A percentile compares a stretch with the other conserved stretches of the same genome.
Conservation (phyloP, 495 filamentous ascomycete species). For the Aspergillus carlsbadensis region DNA sequence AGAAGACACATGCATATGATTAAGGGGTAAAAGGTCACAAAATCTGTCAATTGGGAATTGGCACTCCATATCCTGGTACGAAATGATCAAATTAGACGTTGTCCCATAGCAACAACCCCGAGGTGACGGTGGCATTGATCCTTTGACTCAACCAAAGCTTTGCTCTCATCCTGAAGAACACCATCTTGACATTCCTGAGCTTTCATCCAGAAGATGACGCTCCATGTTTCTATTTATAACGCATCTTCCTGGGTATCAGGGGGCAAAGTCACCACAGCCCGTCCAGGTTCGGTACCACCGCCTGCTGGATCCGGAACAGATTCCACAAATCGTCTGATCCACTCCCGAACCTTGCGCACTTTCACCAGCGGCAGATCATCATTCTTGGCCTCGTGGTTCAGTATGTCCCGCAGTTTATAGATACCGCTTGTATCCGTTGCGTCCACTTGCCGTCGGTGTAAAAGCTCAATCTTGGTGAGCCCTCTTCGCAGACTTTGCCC, state of each 20-base stretch:
- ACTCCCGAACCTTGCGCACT: conserved; percentile 65
- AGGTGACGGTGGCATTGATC: conserved; percentile 1
- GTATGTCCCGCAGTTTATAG: conserved; percentile 28
- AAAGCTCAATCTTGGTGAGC: conserved; percentile 68
- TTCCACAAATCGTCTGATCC: conserved; percentile 73
- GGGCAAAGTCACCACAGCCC: conserved; percentile 37
- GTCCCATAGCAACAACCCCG: not conserved
- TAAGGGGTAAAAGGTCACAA: not conserved
- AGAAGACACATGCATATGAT: conserved; percentile 3
- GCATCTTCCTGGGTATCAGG: conserved; percentile 49
- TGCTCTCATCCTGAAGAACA: not conserved
- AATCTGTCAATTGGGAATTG: not conserved
- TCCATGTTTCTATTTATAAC: conserved; percentile 22
- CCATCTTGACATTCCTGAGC: not conserved
- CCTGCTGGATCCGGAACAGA: conserved; percentile 35
- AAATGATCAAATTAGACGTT: not conserved
- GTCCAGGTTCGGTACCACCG: conserved; percentile 30
- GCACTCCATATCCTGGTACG: not conserved
- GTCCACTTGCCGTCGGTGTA: conserved; percentile 52
- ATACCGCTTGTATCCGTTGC: conserved; percentile 38
- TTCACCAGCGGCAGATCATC: conserved; percentile 59
- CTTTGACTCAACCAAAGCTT: not conserved
- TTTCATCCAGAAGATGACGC: not conserved
- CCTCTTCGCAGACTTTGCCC: conserved; percentile 71
- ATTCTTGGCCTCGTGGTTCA: conserved; percentile 21